Percentiles rank a stretch among this genome's conserved stretches.
phyloP scores from a whole-genome alignment of 768 basidiomycete species.

The Xanthoconium stramineum region DNA sequence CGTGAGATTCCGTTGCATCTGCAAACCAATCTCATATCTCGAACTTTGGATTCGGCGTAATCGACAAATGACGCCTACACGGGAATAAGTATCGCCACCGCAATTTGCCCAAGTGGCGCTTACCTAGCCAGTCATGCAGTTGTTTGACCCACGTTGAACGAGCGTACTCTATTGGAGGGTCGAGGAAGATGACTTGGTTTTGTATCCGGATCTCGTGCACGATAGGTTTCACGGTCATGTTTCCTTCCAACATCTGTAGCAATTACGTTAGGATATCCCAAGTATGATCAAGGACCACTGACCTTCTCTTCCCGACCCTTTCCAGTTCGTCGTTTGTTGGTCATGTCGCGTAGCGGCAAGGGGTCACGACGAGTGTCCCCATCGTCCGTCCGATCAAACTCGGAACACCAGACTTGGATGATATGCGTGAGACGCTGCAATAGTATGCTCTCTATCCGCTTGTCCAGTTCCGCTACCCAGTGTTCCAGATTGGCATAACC shows the following conservation, averaged over 20 bases:
- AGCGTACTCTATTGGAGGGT: slow-evolving; percentile 95
- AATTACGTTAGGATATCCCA: not conserved
- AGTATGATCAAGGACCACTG: slow-evolving; percentile 3
- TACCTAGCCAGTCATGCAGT: slow-evolving; percentile 87
- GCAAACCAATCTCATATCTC: slow-evolving; percentile 93
- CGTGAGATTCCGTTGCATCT: slow-evolving; percentile 68
- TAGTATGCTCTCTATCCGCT: slow-evolving; percentile 79
- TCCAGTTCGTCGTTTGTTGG: slow-evolving; percentile 65
- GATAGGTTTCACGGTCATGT: slow-evolving; percentile 78
- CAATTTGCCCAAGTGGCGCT: slow-evolving; percentile 6
- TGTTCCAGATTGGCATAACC: slow-evolving; percentile 93
- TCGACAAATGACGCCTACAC: slow-evolving; percentile 78
- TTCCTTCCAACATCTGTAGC: slow-evolving; percentile 62
- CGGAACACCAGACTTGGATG: slow-evolving; percentile 82
- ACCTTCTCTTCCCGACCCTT: slow-evolving; percentile 86
- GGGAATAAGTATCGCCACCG: not conserved
- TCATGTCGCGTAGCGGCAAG: slow-evolving; percentile 47
- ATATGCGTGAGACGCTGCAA: slow-evolving; percentile 71
- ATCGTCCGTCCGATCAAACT: slow-evolving; percentile 79
- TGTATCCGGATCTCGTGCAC: slow-evolving; percentile 97
- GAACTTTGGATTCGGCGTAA: slow-evolving; percentile 89
- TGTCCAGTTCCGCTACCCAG: slow-evolving; percentile 84
- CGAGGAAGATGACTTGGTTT: slow-evolving; percentile 97
- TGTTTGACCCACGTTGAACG: slow-evolving; percentile 87
- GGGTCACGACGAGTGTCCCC: slow-evolving; percentile 56